Evolutionary conservation across 352 stramenopile genomes (phyloP), one percentile per base, ranked within the genome.

Genomic region (Globisporangium lucens): DNA sequence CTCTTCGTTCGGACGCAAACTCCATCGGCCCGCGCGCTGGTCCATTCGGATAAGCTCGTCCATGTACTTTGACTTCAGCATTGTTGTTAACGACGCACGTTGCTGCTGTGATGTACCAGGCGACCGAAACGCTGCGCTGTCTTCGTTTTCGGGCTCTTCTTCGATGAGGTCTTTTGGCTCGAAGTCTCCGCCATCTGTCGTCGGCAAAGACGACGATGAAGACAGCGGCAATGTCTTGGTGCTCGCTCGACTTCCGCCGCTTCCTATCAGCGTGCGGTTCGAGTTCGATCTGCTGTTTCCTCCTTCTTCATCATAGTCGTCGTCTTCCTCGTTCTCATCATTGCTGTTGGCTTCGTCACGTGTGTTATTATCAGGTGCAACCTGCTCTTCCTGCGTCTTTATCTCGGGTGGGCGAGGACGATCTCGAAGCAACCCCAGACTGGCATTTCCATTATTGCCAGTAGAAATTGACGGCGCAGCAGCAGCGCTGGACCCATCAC

Each of bases 31-130:
- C 15, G 60, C 22, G 12, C 75, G 77, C 56, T 82, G 67, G 15
- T 83, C 69, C 65, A 90, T 80, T 27, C 76, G 76, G 22, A 65
- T 62, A 20, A 92, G 61, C 51, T 90, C 79, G 9, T 74, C 67
- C 47, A 77, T 7, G 56, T 90, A 92, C 70, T 90, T 90, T 56
- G 63, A 72, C 67, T 82, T 87, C 36, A 93, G 75, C 66, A 88
- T 77, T 3, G 82, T 76, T 13, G 79, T 89, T 56, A 90, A 69
- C 9, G 82, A 87, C 52, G 74, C 68, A 22, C 84, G 66, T 29
- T 66, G 61, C 47, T 56, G 58, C 10, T 60, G 55, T 8, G 55
- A 60, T 46, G 30, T 60, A 8, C 55, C 55, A 30, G 55, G 55
- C 1, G 20, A 24, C 8, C 55, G 55, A 36, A 36, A 60, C n/a